These are phyloP conservation scores for Oryza australiensis DNA, from an alignment of 176 grass and related monocot species.

Conservation along the genomic window DNA sequence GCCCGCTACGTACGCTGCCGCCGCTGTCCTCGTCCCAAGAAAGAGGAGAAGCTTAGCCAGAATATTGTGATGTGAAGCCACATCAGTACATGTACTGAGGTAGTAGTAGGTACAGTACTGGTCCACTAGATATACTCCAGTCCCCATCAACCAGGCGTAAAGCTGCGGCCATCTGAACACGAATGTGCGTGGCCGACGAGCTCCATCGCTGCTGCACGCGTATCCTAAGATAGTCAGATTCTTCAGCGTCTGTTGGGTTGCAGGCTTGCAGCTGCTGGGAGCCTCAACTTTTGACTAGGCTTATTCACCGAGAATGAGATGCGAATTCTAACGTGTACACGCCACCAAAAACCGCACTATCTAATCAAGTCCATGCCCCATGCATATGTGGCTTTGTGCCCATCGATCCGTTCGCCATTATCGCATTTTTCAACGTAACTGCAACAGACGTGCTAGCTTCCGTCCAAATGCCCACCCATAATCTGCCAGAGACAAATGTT, in stretches of 20 bases:
- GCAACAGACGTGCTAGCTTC: background rate
- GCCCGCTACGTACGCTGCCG: background rate
- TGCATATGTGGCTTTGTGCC: background rate
- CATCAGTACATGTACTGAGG: background rate
- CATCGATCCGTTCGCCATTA: background rate
- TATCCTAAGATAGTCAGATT: constrained; percentile 5
- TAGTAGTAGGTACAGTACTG: background rate
- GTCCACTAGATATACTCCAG: background rate
- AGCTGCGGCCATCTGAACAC: background rate
- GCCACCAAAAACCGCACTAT: background rate
- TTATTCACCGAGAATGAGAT: constrained; percentile 1
- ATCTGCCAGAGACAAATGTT: background rate
- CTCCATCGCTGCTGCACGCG: too few relatives aligned
- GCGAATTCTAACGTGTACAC: background rate
- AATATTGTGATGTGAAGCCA: background rate
- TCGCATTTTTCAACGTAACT: background rate
- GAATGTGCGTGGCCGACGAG: too few relatives aligned
- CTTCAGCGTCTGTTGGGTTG: background rate
- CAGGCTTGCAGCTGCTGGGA: background rate
- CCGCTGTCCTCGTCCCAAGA: constrained; percentile 18
- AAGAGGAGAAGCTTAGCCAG: background rate
- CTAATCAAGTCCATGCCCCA: background rate
- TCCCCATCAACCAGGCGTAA: background rate
- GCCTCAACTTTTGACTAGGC: background rate
- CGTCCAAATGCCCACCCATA: background rate